These are phyloP conservation scores for Rosellinia necatrix DNA, from an alignment of 2,329 filamentous ascomycete species.

Conservation along the genomic window DNA sequence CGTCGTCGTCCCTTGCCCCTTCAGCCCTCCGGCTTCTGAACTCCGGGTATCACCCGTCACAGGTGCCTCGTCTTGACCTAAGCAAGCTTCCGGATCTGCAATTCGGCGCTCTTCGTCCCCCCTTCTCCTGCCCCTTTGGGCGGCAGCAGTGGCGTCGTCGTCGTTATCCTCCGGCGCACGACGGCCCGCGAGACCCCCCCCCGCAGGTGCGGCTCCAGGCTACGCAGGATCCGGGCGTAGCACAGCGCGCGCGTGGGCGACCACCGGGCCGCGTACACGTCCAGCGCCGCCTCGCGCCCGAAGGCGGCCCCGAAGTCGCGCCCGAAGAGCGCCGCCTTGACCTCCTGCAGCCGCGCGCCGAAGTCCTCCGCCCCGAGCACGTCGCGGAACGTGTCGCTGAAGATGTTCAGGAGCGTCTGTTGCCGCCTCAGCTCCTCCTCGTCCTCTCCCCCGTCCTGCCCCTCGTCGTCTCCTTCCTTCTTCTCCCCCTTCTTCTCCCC, in stretches of 20 bases:
- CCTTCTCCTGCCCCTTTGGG: background rate
- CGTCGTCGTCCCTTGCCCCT: background rate
- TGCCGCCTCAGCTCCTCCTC: slow-evolving; percentile 24
- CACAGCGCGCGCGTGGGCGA: slow-evolving; percentile 84
- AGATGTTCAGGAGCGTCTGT: slow-evolving; percentile 35
- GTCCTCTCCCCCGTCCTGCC: slow-evolving; percentile 7
- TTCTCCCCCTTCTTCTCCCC: slow-evolving; percentile 10
- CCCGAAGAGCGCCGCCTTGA: slow-evolving; percentile 85
- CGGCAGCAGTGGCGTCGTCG: background rate
- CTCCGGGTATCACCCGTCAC: background rate
- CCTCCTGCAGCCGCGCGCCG: slow-evolving; percentile 68
- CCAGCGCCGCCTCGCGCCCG: slow-evolving; percentile 65
- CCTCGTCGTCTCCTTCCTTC: slow-evolving; percentile 10
- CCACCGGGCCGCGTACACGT: slow-evolving; percentile 88
- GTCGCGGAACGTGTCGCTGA: slow-evolving; percentile 56
- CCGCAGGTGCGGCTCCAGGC: slow-evolving; percentile 36
- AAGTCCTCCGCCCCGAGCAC: slow-evolving; percentile 54
- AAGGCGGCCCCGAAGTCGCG: slow-evolving; percentile 86
- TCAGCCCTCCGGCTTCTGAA: background rate
- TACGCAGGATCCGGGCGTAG: slow-evolving; percentile 66
- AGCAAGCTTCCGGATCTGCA: too few species aligned
- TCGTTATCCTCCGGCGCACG: background rate
- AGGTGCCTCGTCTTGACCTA: background rate
- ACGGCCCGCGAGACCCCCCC: slow-evolving; percentile 12
- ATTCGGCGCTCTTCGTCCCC: background rate